These are phyloP conservation scores for Saccharomyces hybrid DNA, from an alignment of 1,139 yeast species.

Conservation along the genomic window DNA sequence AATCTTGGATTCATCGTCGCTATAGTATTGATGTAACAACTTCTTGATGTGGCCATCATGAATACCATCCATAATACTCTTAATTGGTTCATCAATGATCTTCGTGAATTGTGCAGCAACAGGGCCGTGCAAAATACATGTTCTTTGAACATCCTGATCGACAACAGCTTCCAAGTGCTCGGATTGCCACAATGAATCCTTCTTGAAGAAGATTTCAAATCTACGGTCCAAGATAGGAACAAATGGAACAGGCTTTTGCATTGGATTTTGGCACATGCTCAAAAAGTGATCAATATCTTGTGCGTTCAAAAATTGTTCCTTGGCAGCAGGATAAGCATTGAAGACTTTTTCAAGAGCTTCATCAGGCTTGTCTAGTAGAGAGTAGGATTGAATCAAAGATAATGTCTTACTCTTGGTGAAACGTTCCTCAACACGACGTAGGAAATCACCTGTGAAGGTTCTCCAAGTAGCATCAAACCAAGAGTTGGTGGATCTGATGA, in stretches of 20 bases:
- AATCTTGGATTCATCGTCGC: constrained; percentile 58
- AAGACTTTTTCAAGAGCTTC: constrained; percentile 53
- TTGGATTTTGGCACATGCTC: constrained; percentile 72
- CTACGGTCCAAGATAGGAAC: constrained; percentile 91
- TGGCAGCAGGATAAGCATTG: constrained; percentile 62
- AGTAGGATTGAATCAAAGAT: constrained; percentile 68
- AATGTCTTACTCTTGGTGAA: constrained; percentile 52
- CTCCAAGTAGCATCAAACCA: constrained; percentile 88
- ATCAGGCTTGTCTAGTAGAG: constrained; percentile 62
- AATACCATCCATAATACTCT: constrained; percentile 77
- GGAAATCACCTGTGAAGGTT: constrained; percentile 77
- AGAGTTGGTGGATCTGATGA: constrained; percentile 65
- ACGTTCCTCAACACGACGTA: constrained; percentile 95
- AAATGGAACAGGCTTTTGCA: constrained; percentile 95
- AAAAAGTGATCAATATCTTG: constrained; percentile 94
- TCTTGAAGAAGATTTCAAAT: constrained; percentile 93
- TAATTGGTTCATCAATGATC: constrained; percentile 84
- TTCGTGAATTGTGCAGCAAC: constrained; percentile 93
- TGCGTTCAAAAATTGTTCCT: constrained; percentile 77
- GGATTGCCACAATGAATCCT: constrained; percentile 98
- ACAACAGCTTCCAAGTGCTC: constrained; percentile 95
- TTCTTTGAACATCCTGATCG: constrained; percentile 93
- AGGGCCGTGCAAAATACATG: constrained; percentile 97
- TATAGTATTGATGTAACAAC: constrained; percentile 62
- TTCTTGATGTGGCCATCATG: constrained; percentile 82